Evolutionary conservation across 345 rosid genomes (phyloP), one percentile per base, ranked within the genome.

Genomic region (Euphorbia pulcherrima): DNA sequence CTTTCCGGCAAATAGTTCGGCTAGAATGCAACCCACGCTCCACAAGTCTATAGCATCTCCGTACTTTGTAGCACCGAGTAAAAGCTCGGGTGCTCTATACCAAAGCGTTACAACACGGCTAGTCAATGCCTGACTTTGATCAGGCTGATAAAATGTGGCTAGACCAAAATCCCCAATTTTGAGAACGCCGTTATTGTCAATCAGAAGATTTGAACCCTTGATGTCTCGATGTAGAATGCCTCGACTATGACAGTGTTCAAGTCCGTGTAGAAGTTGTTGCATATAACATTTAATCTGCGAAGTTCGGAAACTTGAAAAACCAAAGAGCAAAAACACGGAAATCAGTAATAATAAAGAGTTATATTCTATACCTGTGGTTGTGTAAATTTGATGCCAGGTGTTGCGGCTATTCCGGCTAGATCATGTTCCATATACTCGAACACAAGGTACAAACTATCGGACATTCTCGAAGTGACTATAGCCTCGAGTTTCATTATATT

Each of bases 401-500:
- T 84, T 5, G 88, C 86, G 68, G 90, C 85, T 14, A 93, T 83
- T 20, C 97, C 96, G 21, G 99, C 83, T 47, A 93, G 91, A 71
- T 91, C 96, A 70, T 91, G 97, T 71, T 93, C 99, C 96, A 93
- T 93, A 73, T 91, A 89, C 81, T 93, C 97, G 33, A 93, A 93
- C 8, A 91, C 88, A 56, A 93, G 96, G 35, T 87, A 85, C 80
- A 93, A 77, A 78, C 87, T 91, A 35, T 86, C 80, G 0, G 99
- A 89, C 82, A 85, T 78, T 72, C 85, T 82, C 14, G 97, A 93
- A 70, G 96, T 84, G 68, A 87, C 96, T 54, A 93, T 69, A 64
- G 82, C 87, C 68, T 91, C 87, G 13, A 93, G 99, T 77, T 90
- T 89, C 89, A 93, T 86, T 46, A 89, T 78, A 60, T 93, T 93